These are phyloP conservation scores for Kazachstania taianensis DNA, from an alignment of 805 yeast species.

Conservation along the genomic window DNA sequence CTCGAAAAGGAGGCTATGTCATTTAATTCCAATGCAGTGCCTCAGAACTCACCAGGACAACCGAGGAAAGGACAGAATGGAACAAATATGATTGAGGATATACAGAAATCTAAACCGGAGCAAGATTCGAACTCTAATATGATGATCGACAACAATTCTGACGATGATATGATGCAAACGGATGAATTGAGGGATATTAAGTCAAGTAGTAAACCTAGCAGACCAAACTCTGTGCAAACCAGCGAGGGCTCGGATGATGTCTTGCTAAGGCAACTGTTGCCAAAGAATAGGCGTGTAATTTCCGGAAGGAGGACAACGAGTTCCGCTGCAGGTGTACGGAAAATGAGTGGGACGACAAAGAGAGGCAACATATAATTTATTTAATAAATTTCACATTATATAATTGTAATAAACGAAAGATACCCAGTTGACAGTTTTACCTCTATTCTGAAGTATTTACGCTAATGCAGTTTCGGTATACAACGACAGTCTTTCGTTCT, in stretches of 20 bases:
- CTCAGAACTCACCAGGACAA: constrained; percentile 91
- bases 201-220: constrained; percentile 4
- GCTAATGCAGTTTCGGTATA: too few relatives aligned
- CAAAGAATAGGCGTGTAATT: constrained; percentile 23
- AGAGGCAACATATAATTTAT: constrained; percentile 7
- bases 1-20: constrained; percentile 22
- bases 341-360: constrained; percentile 26
- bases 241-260: constrained; percentile 12
- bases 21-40: constrained; percentile 42
- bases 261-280: constrained; percentile 22
- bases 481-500: too few relatives aligned
- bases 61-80: constrained; percentile 60
- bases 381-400: not conserved
- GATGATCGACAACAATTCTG: constrained; percentile 10
- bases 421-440: not conserved
- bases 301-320: constrained; percentile 29
- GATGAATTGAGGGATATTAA: constrained; percentile 23
- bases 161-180: constrained; percentile 10
- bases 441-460: too few relatives aligned
- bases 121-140: constrained; percentile 3
- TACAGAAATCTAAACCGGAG: constrained; percentile 9
- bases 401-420: not conserved
- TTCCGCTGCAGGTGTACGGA: constrained; percentile 27
- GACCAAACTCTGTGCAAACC: constrained; percentile 7
- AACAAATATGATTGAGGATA: constrained; percentile 29